Percentiles rank a stretch among this genome's conserved stretches.
These are phyloP conservation scores for Talaromyces islandicus DNA, from an alignment of 2,329 filamentous ascomycete species.

Conservation along the genomic window DNA sequence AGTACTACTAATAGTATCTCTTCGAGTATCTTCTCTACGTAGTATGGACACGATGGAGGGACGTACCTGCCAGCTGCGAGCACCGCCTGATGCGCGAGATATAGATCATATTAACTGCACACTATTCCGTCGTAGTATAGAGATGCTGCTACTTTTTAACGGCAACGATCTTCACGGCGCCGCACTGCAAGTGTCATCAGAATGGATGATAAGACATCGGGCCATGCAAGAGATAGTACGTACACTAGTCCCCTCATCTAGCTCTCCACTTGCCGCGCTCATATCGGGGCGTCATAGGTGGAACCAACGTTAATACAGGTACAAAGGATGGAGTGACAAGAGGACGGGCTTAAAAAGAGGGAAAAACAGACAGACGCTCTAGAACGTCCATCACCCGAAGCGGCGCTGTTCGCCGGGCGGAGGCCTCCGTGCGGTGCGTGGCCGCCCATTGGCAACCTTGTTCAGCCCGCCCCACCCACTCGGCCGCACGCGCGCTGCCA, in stretches of 20 bases:
- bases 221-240: too few species aligned
- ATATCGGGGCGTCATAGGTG: neutral
- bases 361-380: neutral
- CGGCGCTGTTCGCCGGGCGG: neutral
- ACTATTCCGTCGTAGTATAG: too few species aligned
- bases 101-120: too few species aligned
- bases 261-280: conserved; percentile 12
- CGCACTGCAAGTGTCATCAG: too few species aligned
- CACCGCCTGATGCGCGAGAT: neutral
- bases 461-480: neutral
- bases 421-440: neutral
- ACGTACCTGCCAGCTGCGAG: too few species aligned
- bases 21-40: too few species aligned
- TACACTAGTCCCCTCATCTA: neutral
- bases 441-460: neutral
- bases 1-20: too few species aligned
- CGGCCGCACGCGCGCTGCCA: neutral
- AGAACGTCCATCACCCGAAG: neutral
- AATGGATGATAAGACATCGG: too few species aligned
- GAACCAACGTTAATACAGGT: neutral
- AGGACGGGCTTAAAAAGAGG: too few species aligned
- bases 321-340: neutral
- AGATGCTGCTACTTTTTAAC: too few species aligned
- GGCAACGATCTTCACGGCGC: too few species aligned
- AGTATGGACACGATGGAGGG: too few species aligned